phyloP scores from a whole-genome alignment of 2,329 filamentous ascomycete genomes.

The Fusarium armeniacum region DNA sequence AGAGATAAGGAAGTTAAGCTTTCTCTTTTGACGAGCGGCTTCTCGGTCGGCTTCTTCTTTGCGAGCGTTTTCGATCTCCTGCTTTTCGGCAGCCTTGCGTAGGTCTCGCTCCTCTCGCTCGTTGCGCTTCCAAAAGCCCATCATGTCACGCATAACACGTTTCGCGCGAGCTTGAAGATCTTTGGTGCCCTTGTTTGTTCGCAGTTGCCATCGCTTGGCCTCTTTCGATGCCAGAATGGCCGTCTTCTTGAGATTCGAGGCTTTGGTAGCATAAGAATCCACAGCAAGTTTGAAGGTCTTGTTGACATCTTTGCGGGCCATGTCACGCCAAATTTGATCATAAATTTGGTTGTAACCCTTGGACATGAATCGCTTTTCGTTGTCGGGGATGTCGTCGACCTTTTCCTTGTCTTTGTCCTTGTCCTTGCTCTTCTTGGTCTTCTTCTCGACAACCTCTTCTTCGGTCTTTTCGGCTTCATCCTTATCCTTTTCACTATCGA shows the following conservation, averaged over 20 bases:
- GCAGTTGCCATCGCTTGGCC: conserved; percentile 95
- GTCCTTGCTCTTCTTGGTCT: conserved; percentile 67
- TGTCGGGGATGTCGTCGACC: conserved; percentile 65
- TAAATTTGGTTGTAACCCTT: conserved; percentile 98
- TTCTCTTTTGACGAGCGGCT: conserved; percentile 96
- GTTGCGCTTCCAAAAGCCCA: conserved; percentile 99
- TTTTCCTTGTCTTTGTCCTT: conserved; percentile 66
- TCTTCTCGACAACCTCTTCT: conserved; percentile 52
- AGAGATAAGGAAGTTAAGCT: conserved; percentile 99
- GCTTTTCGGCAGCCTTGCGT: conserved; percentile 92
- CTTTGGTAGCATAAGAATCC: conserved; percentile 86
- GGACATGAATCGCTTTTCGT: conserved; percentile 79
- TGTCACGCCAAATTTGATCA: conserved; percentile 96
- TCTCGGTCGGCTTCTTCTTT: conserved; percentile 98
- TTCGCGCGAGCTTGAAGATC: conserved; percentile 97
- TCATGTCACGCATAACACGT: conserved; percentile 99
- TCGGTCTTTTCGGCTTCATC: conserved; percentile 61
- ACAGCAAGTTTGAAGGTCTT: conserved; percentile 92
- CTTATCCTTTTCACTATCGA: conserved; percentile 61
- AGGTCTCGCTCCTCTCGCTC: conserved; percentile 96
- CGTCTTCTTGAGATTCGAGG: conserved; percentile 98
- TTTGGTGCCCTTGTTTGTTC: conserved; percentile 98
- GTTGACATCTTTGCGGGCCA: conserved; percentile 91
- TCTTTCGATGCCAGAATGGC: conserved; percentile 97
- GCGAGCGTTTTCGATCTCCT: conserved; percentile 96